A percentile compares a stretch with the other conserved stretches of the same genome.
phyloP scores from a whole-genome alignment of 2,329 filamentous ascomycete species.

The Dactylonectria estremocensis region DNA sequence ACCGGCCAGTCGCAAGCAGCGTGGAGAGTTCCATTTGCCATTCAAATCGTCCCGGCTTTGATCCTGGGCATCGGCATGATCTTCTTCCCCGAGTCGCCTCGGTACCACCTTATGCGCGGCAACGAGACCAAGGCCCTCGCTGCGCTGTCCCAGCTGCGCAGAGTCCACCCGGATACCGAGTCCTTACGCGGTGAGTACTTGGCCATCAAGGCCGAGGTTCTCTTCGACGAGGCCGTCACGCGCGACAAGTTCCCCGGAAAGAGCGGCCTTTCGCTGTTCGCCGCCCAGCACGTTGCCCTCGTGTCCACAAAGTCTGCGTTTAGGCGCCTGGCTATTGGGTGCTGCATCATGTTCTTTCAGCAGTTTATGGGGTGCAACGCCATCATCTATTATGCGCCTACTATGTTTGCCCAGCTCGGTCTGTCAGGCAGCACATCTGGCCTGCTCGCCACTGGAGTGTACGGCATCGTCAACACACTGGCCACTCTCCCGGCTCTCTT shows the following conservation, averaged over 20 bases:
- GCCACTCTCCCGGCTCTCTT: slow-evolving; percentile 61
- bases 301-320: slow-evolving; percentile 50
- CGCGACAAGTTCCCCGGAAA: slow-evolving; percentile 51
- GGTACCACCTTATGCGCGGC: slow-evolving; percentile 52
- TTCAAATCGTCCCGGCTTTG: slow-evolving; percentile 70
- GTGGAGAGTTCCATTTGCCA: slow-evolving; percentile 64
- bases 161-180: slow-evolving; percentile 51
- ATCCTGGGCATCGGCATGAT: slow-evolving; percentile 69
- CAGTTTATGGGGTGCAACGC: slow-evolving; percentile 65
- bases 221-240: slow-evolving; percentile 53
- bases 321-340: slow-evolving; percentile 68
- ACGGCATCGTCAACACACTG: slow-evolving; percentile 69
- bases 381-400: slow-evolving; percentile 65
- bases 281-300: slow-evolving; percentile 51
- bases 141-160: slow-evolving; percentile 52
- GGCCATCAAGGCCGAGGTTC: slow-evolving; percentile 56
- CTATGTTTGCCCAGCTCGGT: slow-evolving; percentile 61
- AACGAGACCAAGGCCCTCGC: slow-evolving; percentile 51
- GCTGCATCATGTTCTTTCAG: slow-evolving; percentile 69
- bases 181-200: slow-evolving; percentile 52
- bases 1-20: slow-evolving; percentile 60
- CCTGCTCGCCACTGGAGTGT: slow-evolving; percentile 71
- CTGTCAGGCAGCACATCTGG: slow-evolving; percentile 58
- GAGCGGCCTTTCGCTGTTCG: slow-evolving; percentile 48
- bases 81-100: slow-evolving; percentile 62